A percentile compares a stretch with the other conserved stretches of the same genome.
phyloP scores from a whole-genome alignment of 352 stramenopile genomes.

The Globisporangium cylindrosporum region DNA sequence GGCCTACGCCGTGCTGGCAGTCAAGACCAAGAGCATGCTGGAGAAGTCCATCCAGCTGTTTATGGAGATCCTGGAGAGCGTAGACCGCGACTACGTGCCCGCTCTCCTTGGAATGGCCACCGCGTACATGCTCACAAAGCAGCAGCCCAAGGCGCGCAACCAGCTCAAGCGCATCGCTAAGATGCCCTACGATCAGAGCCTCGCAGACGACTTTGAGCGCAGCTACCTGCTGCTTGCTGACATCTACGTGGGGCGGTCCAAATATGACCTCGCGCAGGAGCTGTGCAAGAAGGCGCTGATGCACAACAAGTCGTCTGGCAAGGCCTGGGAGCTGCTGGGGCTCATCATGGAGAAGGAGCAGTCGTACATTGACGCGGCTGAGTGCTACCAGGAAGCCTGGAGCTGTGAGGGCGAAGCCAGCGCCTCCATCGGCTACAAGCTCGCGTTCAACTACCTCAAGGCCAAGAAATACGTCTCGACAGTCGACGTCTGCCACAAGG shows the following conservation, averaged over 20 bases:
- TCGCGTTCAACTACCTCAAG: conserved; percentile 97
- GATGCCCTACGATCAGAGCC: conserved; percentile 86
- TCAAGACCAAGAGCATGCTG: conserved; percentile 78
- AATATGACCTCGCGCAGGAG: conserved; percentile 93
- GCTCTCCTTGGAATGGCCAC: conserved; percentile 87
- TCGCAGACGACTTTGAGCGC: conserved; percentile 92
- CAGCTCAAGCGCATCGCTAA: conserved; percentile 95
- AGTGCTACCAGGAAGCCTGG: conserved; percentile 92
- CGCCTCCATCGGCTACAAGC: conserved; percentile 91
- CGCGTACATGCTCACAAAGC: conserved; percentile 92
- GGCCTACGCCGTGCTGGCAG: conserved; percentile 81
- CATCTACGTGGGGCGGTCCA: conserved; percentile 89
- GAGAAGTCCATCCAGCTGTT: conserved; percentile 90
- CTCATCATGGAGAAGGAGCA: conserved; percentile 95
- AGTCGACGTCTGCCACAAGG: conserved; percentile 93
- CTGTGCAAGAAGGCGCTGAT: conserved; percentile 91
- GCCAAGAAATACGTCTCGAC: conserved; percentile 87
- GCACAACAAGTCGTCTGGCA: conserved; percentile 91
- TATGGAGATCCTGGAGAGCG: conserved; percentile 86
- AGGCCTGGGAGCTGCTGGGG: conserved; percentile 92
- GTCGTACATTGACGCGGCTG: conserved; percentile 89
- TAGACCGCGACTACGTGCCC: conserved; percentile 88
- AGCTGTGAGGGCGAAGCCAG: conserved; percentile 80
- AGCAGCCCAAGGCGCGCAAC: conserved; percentile 91
- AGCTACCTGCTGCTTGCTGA: conserved; percentile 93